phyloP scores from a whole-genome alignment of 805 yeast species.

The Candida boidinii region DNA sequence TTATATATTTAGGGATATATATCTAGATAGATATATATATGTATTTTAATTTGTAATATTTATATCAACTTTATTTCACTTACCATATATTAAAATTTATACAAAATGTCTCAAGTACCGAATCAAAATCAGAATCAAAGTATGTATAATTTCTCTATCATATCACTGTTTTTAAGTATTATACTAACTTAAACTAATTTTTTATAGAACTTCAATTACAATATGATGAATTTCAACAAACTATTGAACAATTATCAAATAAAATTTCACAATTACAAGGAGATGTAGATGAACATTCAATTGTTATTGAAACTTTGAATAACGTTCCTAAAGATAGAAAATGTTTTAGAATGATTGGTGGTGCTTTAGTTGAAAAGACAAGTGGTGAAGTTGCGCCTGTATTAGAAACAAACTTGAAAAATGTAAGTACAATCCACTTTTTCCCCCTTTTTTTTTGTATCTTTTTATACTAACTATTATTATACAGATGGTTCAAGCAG shows the following conservation, averaged over 20 bases:
- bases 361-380: conserved; percentile 76
- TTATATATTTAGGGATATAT: no score
- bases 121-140: background rate
- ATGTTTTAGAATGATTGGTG: conserved; percentile 91
- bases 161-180: background rate
- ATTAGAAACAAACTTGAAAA: conserved; percentile 45
- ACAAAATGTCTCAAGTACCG: no score
- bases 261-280: conserved; percentile 39
- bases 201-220: conserved; percentile 33
- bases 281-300: conserved; percentile 36
- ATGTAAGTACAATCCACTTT: no score
- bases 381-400: conserved; percentile 70
- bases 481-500: conserved; percentile 31
- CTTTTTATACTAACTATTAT: no score
- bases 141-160: background rate
- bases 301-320: conserved; percentile 52
- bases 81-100: no score
- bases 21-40: no score
- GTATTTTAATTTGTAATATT: no score
- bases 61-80: no score
- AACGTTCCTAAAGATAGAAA: conserved; percentile 51
- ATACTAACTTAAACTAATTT: conserved; percentile 2
- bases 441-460: no score
- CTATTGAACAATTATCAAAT: conserved; percentile 35
- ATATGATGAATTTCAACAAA: conserved; percentile 44